phyloP scores from a whole-genome alignment of 441 rosid species.

The Adansonia rubrostipa region DNA sequence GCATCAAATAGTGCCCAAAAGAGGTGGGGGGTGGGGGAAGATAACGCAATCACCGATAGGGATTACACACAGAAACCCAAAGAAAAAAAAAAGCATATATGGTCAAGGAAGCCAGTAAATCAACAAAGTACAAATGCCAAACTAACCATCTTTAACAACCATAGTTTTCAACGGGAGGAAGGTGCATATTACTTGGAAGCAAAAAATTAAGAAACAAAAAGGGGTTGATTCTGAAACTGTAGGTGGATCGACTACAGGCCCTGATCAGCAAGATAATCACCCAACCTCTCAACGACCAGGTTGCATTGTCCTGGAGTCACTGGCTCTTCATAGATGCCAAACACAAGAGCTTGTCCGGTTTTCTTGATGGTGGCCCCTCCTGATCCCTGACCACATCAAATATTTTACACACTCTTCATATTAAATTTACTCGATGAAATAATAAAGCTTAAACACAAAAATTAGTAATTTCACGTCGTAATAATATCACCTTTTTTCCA shows the following conservation, averaged over 20 bases:
- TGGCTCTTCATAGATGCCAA: conserved; percentile 74
- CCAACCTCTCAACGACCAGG: conserved; percentile 78
- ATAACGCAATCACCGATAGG: not conserved
- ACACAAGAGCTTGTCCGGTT: conserved; percentile 57
- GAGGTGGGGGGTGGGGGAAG: no score
- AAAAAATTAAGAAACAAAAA: not conserved
- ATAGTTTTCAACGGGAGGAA: not conserved
- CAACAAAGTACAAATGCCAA: not conserved
- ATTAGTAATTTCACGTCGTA: not conserved
- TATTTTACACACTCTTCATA: not conserved
- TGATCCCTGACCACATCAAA: conserved; percentile 49
- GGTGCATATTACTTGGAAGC: not conserved
- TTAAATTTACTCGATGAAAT: not conserved
- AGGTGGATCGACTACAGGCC: conserved; percentile 39
- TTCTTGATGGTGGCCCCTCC: conserved; percentile 79
- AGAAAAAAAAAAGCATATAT: not conserved
- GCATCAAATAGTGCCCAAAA: not conserved
- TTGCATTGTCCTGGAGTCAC: conserved; percentile 87
- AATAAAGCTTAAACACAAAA: not conserved
- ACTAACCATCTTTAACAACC: not conserved
- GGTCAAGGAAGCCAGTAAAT: not conserved
- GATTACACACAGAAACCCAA: not conserved
- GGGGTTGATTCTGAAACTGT: not conserved
- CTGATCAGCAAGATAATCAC: conserved; percentile 80
- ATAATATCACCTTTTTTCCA: conserved; percentile 65